Evolutionary conservation across 805 yeast genomes (phyloP), one percentile per base, ranked within the genome.

Genomic region (Zygosaccharomyces kombuchaensis): DNA sequence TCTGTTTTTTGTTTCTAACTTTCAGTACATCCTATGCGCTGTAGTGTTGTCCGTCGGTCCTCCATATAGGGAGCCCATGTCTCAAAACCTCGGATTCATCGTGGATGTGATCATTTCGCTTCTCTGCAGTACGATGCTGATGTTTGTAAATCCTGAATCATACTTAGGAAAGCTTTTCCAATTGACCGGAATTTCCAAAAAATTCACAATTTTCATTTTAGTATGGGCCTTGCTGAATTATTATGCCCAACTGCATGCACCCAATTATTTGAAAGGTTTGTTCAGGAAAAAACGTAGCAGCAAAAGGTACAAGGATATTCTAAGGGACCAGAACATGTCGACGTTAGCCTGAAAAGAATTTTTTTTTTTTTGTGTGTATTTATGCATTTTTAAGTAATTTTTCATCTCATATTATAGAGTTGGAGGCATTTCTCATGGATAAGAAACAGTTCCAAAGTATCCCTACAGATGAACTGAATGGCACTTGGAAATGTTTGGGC

Each of bases 361-460:
- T 22, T n/a, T 19, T 13, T 17, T 23, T 22, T n/a, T 19, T 13
- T 17, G 5, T 19, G 21, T 31, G 30, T 23, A 26, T 16, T 32
- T 29, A 40, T 16, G 31, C 30, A 32, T 40, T 9, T 40, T 9
- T 40, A 21, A 38, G 17, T 38, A 27, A 16, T 2, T 16, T 19
- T 38, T 27, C 14, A 14, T 12, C 9, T 38, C 34, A 38, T 17
- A 9, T 38, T 17, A 38, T 26, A 34, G 39, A 36, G 26, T 32
- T 60, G 1, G 74, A 66, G 3, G 87, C 82, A 55, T 87, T 87
- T 57, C 86, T 73, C 76, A 87, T 80, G 0, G 96, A 88, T 40
- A 91, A 69, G 68, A 85, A 90, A 44, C 96, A 89, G 62, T 93
- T 91, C 98, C 99, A 91, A 30, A 91, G 69, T 14, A 91, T 95